Conservation (phyloP, 2,329 filamentous ascomycete genomes). For the Rutstroemia sydowiana region DNA sequence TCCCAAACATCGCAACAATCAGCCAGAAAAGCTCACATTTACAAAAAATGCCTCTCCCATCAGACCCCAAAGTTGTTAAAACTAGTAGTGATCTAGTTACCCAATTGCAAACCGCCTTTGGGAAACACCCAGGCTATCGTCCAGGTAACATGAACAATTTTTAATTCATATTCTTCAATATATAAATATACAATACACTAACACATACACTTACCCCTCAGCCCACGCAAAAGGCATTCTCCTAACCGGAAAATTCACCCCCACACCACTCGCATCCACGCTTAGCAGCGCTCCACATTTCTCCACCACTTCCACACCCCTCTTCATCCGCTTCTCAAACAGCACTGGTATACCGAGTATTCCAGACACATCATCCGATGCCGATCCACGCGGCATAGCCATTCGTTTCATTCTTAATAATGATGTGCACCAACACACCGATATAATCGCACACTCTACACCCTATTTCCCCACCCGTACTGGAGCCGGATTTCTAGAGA, state of each 20-base stretch:
- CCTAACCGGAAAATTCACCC: constrained; percentile 45
- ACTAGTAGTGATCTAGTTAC: constrained; percentile 4
- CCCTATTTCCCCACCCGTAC: constrained; percentile 45
- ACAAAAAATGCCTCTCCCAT: constrained; percentile 9
- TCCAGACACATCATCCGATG: constrained; percentile 40
- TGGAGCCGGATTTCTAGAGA: constrained; percentile 44
- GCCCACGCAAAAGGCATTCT: constrained; percentile 47
- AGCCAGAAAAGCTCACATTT: no score
- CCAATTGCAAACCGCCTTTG: constrained; percentile 1
- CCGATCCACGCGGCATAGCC: constrained; percentile 42
- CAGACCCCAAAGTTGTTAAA: constrained; percentile 3
- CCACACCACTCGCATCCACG: constrained; percentile 35
- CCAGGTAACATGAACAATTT: neutral
- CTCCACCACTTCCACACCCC: constrained; percentile 35
- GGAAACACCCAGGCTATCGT: constrained; percentile 6
- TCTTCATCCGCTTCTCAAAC: constrained; percentile 42
- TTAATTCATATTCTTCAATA: neutral
- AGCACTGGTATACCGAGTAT: constrained; percentile 44
- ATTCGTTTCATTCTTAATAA: constrained; percentile 39
- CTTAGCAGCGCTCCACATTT: constrained; percentile 42
- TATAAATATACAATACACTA: neutral
- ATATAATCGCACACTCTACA: constrained; percentile 47
- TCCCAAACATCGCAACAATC: neutral
- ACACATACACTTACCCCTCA: neutral
- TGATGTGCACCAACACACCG: constrained; percentile 42